These are phyloP conservation scores for Lepiota subincarnata DNA, from an alignment of 768 basidiomycete genomes.

Conservation along the genomic window DNA sequence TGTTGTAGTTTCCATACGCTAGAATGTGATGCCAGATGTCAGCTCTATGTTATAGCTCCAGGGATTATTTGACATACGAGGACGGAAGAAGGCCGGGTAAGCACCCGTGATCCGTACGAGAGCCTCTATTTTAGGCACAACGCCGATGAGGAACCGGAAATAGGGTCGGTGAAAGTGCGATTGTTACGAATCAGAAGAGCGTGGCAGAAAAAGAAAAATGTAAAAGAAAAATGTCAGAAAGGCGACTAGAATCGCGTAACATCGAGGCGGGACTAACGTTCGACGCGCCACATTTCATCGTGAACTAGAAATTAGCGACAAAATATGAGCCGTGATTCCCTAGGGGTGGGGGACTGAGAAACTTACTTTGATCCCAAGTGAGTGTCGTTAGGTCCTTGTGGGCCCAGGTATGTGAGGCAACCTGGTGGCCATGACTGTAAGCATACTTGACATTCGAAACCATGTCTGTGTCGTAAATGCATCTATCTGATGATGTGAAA, in stretches of 20 bases:
- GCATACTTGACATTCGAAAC: constrained; percentile 30
- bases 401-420: constrained; percentile 44
- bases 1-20: constrained; percentile 41
- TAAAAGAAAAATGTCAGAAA: constrained; percentile 1
- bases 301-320: constrained; percentile 20
- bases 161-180: background rate
- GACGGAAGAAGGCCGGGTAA: constrained; percentile 35
- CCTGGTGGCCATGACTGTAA: constrained; percentile 35
- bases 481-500: constrained; percentile 21
- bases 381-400: constrained; percentile 32
- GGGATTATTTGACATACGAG: constrained; percentile 23
- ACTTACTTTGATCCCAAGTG: constrained; percentile 28
- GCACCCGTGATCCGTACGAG: constrained; percentile 30
- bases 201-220: background rate
- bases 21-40: background rate
- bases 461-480: constrained; percentile 31
- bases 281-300: constrained; percentile 32
- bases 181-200: too few species aligned
- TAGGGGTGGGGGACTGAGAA: background rate
- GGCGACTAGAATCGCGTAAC: background rate
- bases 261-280: constrained; percentile 22
- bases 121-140: constrained; percentile 23
- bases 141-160: constrained; percentile 1
- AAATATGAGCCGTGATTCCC: background rate
- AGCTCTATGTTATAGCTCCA: too few species aligned